A percentile compares a stretch with the other conserved stretches of the same genome.
These are phyloP conservation scores for Rhamnella rubrinervis DNA, from an alignment of 331 rosid genomes.

Conservation along the genomic window DNA sequence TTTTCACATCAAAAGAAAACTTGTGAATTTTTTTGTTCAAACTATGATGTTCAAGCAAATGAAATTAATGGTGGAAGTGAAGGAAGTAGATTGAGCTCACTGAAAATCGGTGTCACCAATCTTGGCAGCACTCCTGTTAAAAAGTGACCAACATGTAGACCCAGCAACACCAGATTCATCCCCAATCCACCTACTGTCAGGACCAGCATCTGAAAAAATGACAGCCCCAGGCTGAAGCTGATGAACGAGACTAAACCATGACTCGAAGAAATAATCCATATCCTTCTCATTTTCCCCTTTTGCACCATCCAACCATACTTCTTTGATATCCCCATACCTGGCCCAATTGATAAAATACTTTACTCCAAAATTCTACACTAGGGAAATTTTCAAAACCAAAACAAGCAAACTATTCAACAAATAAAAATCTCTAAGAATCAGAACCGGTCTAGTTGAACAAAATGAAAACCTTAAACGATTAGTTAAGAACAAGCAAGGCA, in stretches of 20 bases:
- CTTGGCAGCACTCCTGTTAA: constrained; percentile 42
- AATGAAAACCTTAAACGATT: neutral
- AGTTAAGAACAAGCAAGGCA: neutral
- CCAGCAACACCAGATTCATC: constrained; percentile 66
- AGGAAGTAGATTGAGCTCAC: constrained; percentile 51
- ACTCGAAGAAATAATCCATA: constrained; percentile 65
- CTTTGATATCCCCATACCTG: constrained; percentile 79
- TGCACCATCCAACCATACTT: constrained; percentile 84
- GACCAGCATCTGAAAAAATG: constrained; percentile 83
- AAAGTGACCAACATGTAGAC: constrained; percentile 87
- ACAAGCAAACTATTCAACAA: neutral
- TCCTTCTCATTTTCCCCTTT: constrained; percentile 74
- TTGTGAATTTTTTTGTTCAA: too few species aligned
- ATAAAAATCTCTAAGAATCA: neutral
- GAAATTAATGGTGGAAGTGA: neutral
- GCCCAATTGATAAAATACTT: constrained; percentile 12
- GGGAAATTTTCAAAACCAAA: constrained; percentile 2
- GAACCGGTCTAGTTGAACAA: constrained; percentile 1
- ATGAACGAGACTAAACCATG: constrained; percentile 78
- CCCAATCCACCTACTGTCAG: constrained; percentile 91
- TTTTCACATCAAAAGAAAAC: too few species aligned
- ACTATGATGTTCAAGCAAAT: neutral
- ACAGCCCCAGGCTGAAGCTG: constrained; percentile 82
- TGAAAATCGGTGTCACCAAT: constrained; percentile 45
- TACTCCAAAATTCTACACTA: neutral